Percentiles rank a stretch among this genome's conserved stretches.
Evolutionary conservation across 164 flowering plant genomes (phyloP).

Genomic region (Piper longum): DNA sequence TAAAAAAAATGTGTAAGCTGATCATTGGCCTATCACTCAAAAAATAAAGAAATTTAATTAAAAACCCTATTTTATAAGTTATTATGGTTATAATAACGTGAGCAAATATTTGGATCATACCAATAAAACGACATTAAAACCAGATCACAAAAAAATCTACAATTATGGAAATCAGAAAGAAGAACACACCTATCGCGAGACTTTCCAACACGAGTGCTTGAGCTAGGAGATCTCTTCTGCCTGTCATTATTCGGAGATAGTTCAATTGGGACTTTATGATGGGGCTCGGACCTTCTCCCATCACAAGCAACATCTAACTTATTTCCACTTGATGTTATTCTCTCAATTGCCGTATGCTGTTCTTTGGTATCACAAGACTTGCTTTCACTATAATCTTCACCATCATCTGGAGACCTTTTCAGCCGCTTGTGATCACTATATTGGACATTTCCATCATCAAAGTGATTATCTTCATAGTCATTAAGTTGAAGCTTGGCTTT

Average conservation of each 20-base stretch:
- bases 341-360: conserved; percentile 22
- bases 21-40: neutral
- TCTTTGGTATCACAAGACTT: conserved; percentile 31
- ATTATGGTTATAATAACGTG: no score
- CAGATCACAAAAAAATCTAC: neutral
- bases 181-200: conserved; percentile 12
- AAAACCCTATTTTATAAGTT: neutral
- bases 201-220: conserved; percentile 9
- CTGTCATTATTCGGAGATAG: conserved; percentile 11
- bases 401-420: conserved; percentile 30
- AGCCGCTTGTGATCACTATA: conserved; percentile 32
- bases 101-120: neutral
- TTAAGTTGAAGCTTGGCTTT: conserved; percentile 25
- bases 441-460: conserved; percentile 30
- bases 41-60: no score
- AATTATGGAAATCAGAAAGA: neutral
- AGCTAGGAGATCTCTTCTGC: conserved; percentile 14
- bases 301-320: conserved; percentile 25
- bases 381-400: conserved; percentile 26
- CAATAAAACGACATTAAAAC: neutral
- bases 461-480: conserved; percentile 31
- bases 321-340: conserved; percentile 19
- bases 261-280: conserved; percentile 19
- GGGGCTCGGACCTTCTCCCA: conserved; percentile 35
- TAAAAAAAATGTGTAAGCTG: neutral